Evolutionary conservation across 306 rosid genomes (phyloP).

Genomic region (Canavalia ensiformis): DNA sequence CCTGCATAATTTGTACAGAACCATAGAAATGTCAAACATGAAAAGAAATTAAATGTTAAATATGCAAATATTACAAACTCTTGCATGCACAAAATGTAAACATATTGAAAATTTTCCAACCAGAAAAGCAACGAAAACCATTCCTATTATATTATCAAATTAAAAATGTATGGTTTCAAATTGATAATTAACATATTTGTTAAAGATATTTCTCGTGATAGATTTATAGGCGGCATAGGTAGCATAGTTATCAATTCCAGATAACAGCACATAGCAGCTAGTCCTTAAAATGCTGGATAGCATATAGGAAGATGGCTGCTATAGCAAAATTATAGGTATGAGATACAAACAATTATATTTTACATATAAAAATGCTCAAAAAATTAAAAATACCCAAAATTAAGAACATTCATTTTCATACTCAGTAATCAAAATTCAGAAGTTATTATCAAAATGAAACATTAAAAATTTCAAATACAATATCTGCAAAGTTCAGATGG

Average conservation of each 20-base stretch:
- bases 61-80: constrained; percentile 4
- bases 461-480: too few relatives aligned
- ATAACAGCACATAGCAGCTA: too few relatives aligned
- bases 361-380: too few relatives aligned
- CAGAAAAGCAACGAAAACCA: constrained; percentile 26
- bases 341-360: neutral
- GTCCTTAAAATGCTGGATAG: too few relatives aligned
- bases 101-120: neutral
- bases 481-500: too few relatives aligned
- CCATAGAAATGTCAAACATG: constrained; percentile 27
- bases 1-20: constrained; percentile 61
- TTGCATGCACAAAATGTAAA: constrained; percentile 20
- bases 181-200: constrained; percentile 11
- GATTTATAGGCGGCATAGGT: constrained; percentile 28
- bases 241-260: neutral
- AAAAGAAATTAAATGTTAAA: constrained; percentile 17
- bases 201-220: constrained; percentile 16
- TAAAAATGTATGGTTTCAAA: constrained; percentile 24
- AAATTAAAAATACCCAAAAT: too few relatives aligned
- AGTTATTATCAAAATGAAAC: too few relatives aligned
- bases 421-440: too few relatives aligned
- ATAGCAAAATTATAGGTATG: too few relatives aligned
- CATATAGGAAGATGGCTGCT: too few relatives aligned
- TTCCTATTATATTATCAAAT: neutral
- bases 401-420: too few relatives aligned